Percentiles rank a stretch among this genome's conserved stretches.
These are phyloP conservation scores for Citrus unshiu DNA, from an alignment of 345 rosid species.

Conservation along the genomic window DNA sequence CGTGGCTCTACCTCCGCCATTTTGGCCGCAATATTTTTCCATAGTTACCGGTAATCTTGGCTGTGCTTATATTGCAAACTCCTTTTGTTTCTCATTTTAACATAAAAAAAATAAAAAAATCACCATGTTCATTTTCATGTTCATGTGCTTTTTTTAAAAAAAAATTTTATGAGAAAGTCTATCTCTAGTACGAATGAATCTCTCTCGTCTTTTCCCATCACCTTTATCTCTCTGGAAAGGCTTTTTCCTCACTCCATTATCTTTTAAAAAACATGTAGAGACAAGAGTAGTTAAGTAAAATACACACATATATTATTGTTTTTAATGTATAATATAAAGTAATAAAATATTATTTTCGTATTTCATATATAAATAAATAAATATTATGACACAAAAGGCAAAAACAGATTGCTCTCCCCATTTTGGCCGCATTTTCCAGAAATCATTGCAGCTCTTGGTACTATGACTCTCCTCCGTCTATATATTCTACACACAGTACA, in stretches of 20 bases:
- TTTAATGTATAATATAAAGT: neutral
- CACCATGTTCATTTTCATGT: no score
- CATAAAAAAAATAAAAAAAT: no score
- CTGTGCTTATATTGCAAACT: no score
- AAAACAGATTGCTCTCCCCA: constrained; percentile 26
- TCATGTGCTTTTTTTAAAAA: no score
- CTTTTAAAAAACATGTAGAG: constrained; percentile 15
- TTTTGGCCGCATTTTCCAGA: constrained; percentile 38
- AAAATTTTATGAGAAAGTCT: no score
- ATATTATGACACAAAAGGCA: constrained; percentile 6
- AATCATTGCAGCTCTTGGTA: constrained; percentile 31
- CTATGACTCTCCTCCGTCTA: neutral
- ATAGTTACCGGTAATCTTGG: no score
- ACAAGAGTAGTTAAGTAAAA: constrained; percentile 18
- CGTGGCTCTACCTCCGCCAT: no score
- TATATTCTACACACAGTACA: no score
- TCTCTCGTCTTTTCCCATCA: neutral
- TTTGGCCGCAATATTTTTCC: no score
- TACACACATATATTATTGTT: neutral
- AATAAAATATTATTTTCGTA: neutral
- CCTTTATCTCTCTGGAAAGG: constrained; percentile 23
- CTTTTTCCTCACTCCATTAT: constrained; percentile 26
- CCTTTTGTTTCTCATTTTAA: no score
- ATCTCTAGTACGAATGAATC: neutral
- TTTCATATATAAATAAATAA: neutral